Base-by-base conservation (phyloP, 192 early-diverging fungal species). In the Paraglomus brasilianum region DNA sequence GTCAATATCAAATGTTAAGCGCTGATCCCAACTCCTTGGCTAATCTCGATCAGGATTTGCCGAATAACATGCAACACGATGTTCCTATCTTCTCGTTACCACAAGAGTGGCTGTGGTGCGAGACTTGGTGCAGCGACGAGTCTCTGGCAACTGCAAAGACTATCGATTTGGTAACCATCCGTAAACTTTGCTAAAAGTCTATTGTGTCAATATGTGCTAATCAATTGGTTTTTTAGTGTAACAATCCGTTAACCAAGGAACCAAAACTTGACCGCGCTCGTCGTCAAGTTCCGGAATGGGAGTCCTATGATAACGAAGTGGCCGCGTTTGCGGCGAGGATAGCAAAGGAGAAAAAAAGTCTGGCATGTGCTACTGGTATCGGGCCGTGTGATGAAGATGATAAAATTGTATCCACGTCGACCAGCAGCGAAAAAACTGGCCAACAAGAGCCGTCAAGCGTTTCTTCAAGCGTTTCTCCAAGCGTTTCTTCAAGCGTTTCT, bases 91-190 rank as follows among this genome's bases (percentile, higher is more conserved):
- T 87, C 66, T 95, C 93, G 4, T 75, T 98, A 74, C 94, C 95
- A 2, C 94, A 97, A 74, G 95, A 96, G 59, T 98, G 96, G 96
- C 80, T 99, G 52, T 99, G 97, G 97, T 99, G 97, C 72, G 94
- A 97, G 78, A 99, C 97, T 7, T 99, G 97, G 97, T 99, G 97
- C 75, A 87, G 89, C 38, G 93, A 97, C 72, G 86, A 83, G 56
- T 84, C 84, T 4, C 72, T 97, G 49, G 83, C 83, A n/a, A 87
- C 61, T 13, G 97, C 97, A 5, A 96, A 95, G 78, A 97, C 97
- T 0, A 99, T 99, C 66, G 97, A 99, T 81, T 80, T 99, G 85
- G 90, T 91, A 82, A 76, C 53, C 46, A 17, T 9, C 15, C 17
- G 44, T 17, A 14, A 9, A n/a, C n/a, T n/a, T n/a, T n/a, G n/a